Evolutionary conservation across 2,329 filamentous ascomycete species (phyloP).

Genomic region (Fusarium sp.): DNA sequence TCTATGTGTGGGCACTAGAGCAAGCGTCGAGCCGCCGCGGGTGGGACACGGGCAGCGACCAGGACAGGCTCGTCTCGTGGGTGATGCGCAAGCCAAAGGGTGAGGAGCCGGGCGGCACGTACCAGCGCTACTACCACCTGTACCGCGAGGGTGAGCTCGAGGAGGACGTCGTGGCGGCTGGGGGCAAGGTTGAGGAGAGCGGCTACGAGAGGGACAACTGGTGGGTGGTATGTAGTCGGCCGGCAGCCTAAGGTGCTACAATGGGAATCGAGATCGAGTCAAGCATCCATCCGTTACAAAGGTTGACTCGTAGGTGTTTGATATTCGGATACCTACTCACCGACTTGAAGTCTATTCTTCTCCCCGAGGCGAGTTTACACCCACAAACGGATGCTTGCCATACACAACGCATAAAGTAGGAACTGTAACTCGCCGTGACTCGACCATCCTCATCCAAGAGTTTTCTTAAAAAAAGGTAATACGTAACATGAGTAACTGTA

Average conservation of each 20-base stretch:
- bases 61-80: constrained; percentile 98
- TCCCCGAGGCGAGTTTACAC: background rate
- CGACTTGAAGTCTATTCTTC: constrained; percentile 13
- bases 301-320: constrained; percentile 22
- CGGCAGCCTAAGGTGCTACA: constrained; percentile 28
- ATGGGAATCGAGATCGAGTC: background rate
- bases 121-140: constrained; percentile 93
- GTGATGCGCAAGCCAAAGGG: constrained; percentile 67
- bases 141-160: constrained; percentile 91
- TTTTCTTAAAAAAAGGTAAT: constrained; percentile 18
- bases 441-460: constrained; percentile 12
- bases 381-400: constrained; percentile 14
- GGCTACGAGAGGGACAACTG: constrained; percentile 99
- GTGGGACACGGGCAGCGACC: constrained; percentile 85
- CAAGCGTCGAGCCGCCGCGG: constrained; percentile 87
- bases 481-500: constrained; percentile 35
- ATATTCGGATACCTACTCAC: constrained; percentile 7
- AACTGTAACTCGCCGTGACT: constrained; percentile 9
- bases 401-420: constrained; percentile 4
- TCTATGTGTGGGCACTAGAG: constrained; percentile 97
- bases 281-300: background rate
- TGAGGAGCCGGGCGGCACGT: constrained; percentile 65
- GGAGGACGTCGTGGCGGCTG: constrained; percentile 78
- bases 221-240: constrained; percentile 79
- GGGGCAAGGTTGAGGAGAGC: constrained; percentile 79